Evolutionary conservation across 2,329 filamentous ascomycete species (phyloP), one percentile per base, ranked within the genome.

Genomic region (Aspergillus carbonarius): DNA sequence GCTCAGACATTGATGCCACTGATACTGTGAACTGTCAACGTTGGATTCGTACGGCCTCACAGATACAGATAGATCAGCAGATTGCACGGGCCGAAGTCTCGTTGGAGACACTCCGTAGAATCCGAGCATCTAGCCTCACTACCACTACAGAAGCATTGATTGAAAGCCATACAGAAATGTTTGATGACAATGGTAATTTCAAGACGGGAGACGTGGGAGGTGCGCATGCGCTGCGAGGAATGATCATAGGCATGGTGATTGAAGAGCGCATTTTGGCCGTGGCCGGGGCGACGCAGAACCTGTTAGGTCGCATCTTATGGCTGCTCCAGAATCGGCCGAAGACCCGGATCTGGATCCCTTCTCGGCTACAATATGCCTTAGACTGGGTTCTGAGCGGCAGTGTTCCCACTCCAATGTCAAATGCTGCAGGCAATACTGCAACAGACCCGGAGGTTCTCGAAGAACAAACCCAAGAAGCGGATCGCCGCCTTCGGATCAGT

Each of bases 161-260:
- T 10, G 8, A 18, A 3, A 48, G 25, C 10, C 44, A 48, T 15
- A 7, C 25, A 20, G 37, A 44, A 0, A 68, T 82, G 3, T 61
- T 82, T 1, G n/a, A 18, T 4, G 50, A 51, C 1, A 53, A 63
- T 5, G 57, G 55, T 12, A 25, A 32, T 1, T 57, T 69, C 3
- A 46, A 54, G 3, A 20, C 18, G 1, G 35, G 35, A 3, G n/a
- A 27, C 5, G 12, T 34, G 20, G 12, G 42, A 25, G 15, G 68
- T 0, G 63, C 70, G 4, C 68, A 69, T 0, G 65, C 69, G 7
- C 57, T 82, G 1, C 68, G 72, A 0, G 78, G 76, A 0, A 71
- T 83, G n/a, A 69, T 81, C 2, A 60, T 80, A 3, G 74, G 75
- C 13, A 80, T 83, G 77, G 77, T 81, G 4, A 70, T 81, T 7